Base-by-base conservation (phyloP, 2,329 filamentous ascomycete genomes). In the Botryotinia narcissicola region DNA sequence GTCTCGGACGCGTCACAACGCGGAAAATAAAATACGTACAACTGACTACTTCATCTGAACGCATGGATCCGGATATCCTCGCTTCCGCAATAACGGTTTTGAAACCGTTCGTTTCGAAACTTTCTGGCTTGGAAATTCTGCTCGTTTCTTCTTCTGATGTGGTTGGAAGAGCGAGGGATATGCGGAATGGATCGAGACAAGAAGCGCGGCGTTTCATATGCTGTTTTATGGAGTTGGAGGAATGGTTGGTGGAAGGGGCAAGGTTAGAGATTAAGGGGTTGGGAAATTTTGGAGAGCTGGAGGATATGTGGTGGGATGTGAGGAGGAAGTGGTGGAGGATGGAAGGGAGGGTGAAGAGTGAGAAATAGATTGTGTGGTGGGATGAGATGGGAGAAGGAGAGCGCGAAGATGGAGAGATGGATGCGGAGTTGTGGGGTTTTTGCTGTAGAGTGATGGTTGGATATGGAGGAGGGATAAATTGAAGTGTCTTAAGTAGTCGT, bases 241-340 rank as follows among this genome's bases (percentile, higher is more conserved):
- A n/a, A 3, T 48, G 48, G 35, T 18, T 73, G 1, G 9, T 40
- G 9, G n/a, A 18, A 18, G 62, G 60, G 12, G 42, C 29, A 4
- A 71, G 67, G 40, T 48, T 73, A 42, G 42, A 61, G 22, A 35
- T 71, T 16, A 25, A 37, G n/a, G 70, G 57, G 2, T 48, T 70
- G 37, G 59, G 60, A 22, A 1, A 25, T 3, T 22, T 70, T n/a
- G 70, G 35, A 4, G 57, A 59, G n/a, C 51, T 61, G 59, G 59
- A 51, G 22, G 46, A 44, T 32, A 72, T 70, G 72, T 73, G 72
- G 72, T 44, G 68, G 40, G 59, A 60, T 42, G 67, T 71, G 0
- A 71, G 72, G 40, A 73, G 68, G 60, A 44, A 25, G 59, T 72
- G 72, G 72, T 73, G 60, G 60, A 42, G 59, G 35, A n/a, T 42